Evolutionary conservation across 495 filamentous ascomycete species (phyloP).

Genomic region (Chlorociboria aeruginascens): DNA sequence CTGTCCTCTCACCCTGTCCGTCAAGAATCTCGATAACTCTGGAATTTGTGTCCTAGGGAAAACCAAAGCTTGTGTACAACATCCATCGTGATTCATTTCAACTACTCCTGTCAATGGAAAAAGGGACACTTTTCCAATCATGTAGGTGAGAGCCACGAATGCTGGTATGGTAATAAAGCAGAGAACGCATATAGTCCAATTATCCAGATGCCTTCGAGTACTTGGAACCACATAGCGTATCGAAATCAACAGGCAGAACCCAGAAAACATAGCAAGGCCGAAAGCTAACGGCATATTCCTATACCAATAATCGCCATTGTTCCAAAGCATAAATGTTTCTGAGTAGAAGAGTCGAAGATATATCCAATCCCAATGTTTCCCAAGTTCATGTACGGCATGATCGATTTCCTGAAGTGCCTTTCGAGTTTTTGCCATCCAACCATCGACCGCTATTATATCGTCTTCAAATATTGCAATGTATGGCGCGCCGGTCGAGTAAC

Average conservation of each 20-base stretch:
- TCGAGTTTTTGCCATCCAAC: slow-evolving; percentile 32
- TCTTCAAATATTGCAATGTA: slow-evolving; percentile 38
- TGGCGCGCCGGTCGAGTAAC: slow-evolving; percentile 25
- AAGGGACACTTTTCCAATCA: slow-evolving; percentile 33
- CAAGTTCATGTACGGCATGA: slow-evolving; percentile 19
- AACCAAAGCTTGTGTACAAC: slow-evolving; percentile 34
- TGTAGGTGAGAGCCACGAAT: slow-evolving; percentile 29
- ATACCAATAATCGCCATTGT: slow-evolving; percentile 25
- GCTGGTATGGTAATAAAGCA: slow-evolving; percentile 27
- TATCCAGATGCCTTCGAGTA: slow-evolving; percentile 22
- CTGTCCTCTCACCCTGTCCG: slow-evolving; percentile 16
- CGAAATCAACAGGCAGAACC: slow-evolving; percentile 4
- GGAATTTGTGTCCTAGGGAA: slow-evolving; percentile 28
- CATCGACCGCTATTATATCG: slow-evolving; percentile 34
- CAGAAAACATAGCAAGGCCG: slow-evolving; percentile 15
- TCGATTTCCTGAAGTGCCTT: slow-evolving; percentile 25
- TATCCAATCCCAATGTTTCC: slow-evolving; percentile 27
- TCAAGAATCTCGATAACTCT: slow-evolving; percentile 20
- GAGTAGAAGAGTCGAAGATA: slow-evolving; percentile 40
- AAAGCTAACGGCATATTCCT: slow-evolving; percentile 29
- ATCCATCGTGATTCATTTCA: slow-evolving; percentile 28
- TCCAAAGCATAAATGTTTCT: slow-evolving; percentile 30
- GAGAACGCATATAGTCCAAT: slow-evolving; percentile 25
- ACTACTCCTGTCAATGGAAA: slow-evolving; percentile 28
- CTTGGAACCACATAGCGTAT: slow-evolving; percentile 7